phyloP scores from a whole-genome alignment of 2,329 filamentous ascomycete species.

The Microsporum canis region DNA sequence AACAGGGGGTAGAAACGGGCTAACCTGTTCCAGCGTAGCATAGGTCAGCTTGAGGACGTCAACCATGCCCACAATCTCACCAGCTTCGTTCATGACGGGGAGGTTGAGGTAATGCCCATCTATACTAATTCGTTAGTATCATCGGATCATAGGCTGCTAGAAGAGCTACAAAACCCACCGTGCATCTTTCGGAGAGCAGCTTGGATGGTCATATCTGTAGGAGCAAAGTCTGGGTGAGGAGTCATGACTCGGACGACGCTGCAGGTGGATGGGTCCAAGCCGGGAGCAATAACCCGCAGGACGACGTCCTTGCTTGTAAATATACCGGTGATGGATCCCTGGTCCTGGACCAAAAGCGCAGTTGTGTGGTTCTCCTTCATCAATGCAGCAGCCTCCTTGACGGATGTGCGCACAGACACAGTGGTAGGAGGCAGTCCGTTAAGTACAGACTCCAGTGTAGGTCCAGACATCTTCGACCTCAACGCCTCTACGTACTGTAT shows the following conservation, averaged over 20 bases:
- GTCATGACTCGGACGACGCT: slow-evolving; percentile 99
- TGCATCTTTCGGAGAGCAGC: slow-evolving; percentile 98
- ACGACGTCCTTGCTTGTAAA: slow-evolving; percentile 99
- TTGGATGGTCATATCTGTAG: slow-evolving; percentile 98
- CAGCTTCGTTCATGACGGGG: slow-evolving; percentile 93
- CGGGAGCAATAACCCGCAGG: slow-evolving; percentile 90
- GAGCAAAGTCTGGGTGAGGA: slow-evolving; percentile 94
- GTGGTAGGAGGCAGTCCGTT: slow-evolving; percentile 87
- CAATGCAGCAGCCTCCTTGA: slow-evolving; percentile 84
- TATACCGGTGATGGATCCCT: slow-evolving; percentile 94
- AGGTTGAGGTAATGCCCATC: slow-evolving; percentile 97
- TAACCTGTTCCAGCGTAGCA: slow-evolving; percentile 86
- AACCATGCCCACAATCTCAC: slow-evolving; percentile 98
- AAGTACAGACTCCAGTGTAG: slow-evolving; percentile 86
- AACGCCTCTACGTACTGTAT: slow-evolving; percentile 98
- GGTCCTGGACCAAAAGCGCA: slow-evolving; percentile 88
- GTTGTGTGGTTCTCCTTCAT: slow-evolving; percentile 99
- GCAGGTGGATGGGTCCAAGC: slow-evolving; percentile 85
- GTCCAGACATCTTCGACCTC: slow-evolving; percentile 92
- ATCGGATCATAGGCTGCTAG: slow-evolving; percentile 5
- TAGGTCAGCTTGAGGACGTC: slow-evolving; percentile 98
- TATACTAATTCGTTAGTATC: slow-evolving; percentile 28
- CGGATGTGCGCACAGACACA: slow-evolving; percentile 88
- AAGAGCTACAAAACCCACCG: slow-evolving; percentile 46
- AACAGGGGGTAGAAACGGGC: background rate